Conservation (phyloP, 768 basidiomycete species). For the Tremella yokohamensis region DNA sequence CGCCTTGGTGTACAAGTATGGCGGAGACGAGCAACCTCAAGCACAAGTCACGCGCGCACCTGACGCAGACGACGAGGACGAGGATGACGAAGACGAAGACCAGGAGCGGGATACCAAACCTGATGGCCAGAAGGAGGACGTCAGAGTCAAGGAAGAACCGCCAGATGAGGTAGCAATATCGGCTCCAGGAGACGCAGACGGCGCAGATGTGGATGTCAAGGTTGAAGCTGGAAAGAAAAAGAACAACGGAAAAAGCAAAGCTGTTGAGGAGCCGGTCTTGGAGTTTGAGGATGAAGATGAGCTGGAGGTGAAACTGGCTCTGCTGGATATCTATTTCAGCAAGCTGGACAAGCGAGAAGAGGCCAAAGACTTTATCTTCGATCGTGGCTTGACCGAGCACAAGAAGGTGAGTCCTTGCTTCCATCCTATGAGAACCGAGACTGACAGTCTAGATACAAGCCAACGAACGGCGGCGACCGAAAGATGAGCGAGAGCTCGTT, state of each 20-base stretch:
- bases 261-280: slow-evolving; percentile 15
- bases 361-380: slow-evolving; percentile 83
- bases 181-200: slow-evolving; percentile 15
- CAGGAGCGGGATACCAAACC: slow-evolving; percentile 11
- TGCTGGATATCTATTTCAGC: slow-evolving; percentile 87
- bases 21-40: slow-evolving; percentile 65
- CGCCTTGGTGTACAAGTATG: slow-evolving; percentile 77
- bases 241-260: slow-evolving; percentile 29
- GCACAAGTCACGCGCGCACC: slow-evolving; percentile 52
- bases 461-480: slow-evolving; percentile 79
- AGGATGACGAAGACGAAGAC: slow-evolving; percentile 59
- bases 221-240: slow-evolving; percentile 15
- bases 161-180: slow-evolving; percentile 44
- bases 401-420: slow-evolving; percentile 67
- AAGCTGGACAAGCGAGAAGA: slow-evolving; percentile 79
- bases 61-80: slow-evolving; percentile 61
- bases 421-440: background rate
- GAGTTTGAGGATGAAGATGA: slow-evolving; percentile 78
- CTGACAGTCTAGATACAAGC: slow-evolving; percentile 68
- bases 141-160: slow-evolving; percentile 16
- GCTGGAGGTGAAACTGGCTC: slow-evolving; percentile 76
- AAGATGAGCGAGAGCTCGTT: slow-evolving; percentile 87
- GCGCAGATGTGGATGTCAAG: slow-evolving; percentile 3
- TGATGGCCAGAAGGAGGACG: slow-evolving; percentile 14
- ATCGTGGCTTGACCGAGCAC: slow-evolving; percentile 84